Base-by-base conservation (phyloP, 2,329 filamentous ascomycete species). In the Teratosphaeria zuluensis region DNA sequence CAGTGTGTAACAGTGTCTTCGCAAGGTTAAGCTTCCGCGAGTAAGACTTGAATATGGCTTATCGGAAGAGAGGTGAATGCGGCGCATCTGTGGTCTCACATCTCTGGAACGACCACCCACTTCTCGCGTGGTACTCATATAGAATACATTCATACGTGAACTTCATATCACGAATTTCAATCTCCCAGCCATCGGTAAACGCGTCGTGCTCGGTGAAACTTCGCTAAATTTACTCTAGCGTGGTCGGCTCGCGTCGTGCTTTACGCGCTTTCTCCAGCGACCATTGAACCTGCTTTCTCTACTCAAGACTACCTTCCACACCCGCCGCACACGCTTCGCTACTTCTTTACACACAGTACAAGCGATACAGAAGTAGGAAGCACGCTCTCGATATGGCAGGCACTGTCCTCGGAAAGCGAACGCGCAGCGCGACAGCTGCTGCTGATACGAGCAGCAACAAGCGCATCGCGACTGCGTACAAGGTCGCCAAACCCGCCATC, bases 401-500 rank as follows among this genome's bases (percentile, higher is more conserved):
- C 6, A 21, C 16, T 19, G 42, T 48, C 42, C 42, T 48, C n/a
- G 42, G 42, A 6, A 48, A 48, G 42, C 42, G 42, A 3, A 48
- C 42, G 19, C 42, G 42, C 42, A 48, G 42, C 42, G 42, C 42
- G 42, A 48, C 42, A 19, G 42, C 42, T 48, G 42, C 42, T 21
- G n/a, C 6, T n/a, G 42, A 21, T 11, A 19, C 42, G 42, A 48
- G 42, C 16, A 48, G 19, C n/a, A 48, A 48, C 42, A 48, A 48
- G 42, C 42, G 42, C 42, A 48, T 48, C 19, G 42, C 42, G 19
- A 48, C 42, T 48, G 42, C 42, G 5, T 48, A 48, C 62, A 72
- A 70, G 54, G 67, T 70, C 54, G 73, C 72, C 12, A 76, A 78
- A 65, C 61, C 69, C 35, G 64, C 70, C 42, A 69, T 74, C 61